Conservation (phyloP, 2,329 filamentous ascomycete genomes). For the Plectosphaerella plurivora region DNA sequence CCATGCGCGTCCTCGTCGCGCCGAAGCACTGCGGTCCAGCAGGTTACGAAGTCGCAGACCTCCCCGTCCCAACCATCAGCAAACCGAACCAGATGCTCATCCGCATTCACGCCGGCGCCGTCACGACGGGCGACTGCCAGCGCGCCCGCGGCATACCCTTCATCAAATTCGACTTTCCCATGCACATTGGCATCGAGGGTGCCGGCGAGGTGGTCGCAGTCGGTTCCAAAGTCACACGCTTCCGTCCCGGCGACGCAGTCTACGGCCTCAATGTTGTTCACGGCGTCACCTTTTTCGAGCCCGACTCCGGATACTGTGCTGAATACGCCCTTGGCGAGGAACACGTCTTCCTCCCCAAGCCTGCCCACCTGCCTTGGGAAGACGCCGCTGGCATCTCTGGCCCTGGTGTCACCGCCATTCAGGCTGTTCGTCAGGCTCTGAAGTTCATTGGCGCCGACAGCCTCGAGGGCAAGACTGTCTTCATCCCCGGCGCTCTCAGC, state of each 20-base stretch:
- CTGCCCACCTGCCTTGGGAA: constrained; percentile 23
- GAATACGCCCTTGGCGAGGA: constrained; percentile 34
- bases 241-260: constrained; percentile 13
- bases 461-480: constrained; percentile 46
- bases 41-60: constrained; percentile 31
- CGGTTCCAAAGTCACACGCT: not conserved
- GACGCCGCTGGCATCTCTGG: constrained; percentile 31
- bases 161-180: constrained; percentile 20
- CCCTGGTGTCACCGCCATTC: constrained; percentile 35
- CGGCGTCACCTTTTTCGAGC: constrained; percentile 23
- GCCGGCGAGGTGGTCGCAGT: constrained; percentile 6
- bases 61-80: constrained; percentile 39
- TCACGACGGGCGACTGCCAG: constrained; percentile 30
- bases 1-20: constrained; percentile 39
- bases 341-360: constrained; percentile 26
- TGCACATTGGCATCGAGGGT: constrained; percentile 7
- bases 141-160: constrained; percentile 14
- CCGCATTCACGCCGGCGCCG: constrained; percentile 28
- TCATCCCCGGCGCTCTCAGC: constrained; percentile 45
- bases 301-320: constrained; percentile 26
- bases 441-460: constrained; percentile 26
- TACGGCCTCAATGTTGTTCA: constrained; percentile 32
- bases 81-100: constrained; percentile 38
- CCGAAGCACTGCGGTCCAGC: constrained; percentile 31
- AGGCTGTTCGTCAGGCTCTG: constrained; percentile 35